Evolutionary conservation across 139 green algal genomes (phyloP).

Genomic region (Auxenochlorella protothecoides): DNA sequence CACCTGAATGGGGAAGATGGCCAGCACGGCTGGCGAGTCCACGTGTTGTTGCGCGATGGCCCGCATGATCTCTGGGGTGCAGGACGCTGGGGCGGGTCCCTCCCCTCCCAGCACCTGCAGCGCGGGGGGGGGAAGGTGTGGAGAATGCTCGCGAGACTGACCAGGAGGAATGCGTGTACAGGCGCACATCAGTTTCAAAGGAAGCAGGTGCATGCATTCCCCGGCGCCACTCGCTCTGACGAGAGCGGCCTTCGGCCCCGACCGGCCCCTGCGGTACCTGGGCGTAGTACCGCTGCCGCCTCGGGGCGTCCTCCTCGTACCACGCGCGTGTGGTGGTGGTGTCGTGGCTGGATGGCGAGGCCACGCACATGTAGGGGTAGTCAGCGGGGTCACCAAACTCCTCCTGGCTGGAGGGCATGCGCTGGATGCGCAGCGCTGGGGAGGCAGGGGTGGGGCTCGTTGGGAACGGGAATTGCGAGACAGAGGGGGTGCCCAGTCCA

Average conservation of each 20-base stretch:
- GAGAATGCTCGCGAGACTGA: not conserved
- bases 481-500: not conserved
- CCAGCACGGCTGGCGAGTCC: slow-evolving; percentile 54
- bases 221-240: not conserved
- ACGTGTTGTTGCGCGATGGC: slow-evolving; percentile 81
- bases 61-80: slow-evolving; percentile 65
- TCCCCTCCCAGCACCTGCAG: slow-evolving; percentile 22
- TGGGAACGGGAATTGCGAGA: not conserved
- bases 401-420: slow-evolving; percentile 55
- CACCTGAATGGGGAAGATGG: slow-evolving; percentile 84
- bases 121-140: not conserved
- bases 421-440: slow-evolving; percentile 75
- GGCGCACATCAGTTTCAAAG: no score
- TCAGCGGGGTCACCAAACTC: slow-evolving; percentile 58
- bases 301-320: slow-evolving; percentile 67
- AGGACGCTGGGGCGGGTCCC: slow-evolving; percentile 29
- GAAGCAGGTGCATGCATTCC: not conserved
- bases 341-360: slow-evolving; percentile 88
- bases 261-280: slow-evolving; percentile 3
- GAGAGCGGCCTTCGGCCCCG: no score
- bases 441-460: not conserved
- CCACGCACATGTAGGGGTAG: slow-evolving; percentile 75
- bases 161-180: not conserved
- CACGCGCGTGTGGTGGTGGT: slow-evolving; percentile 74
- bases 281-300: slow-evolving; percentile 59